Conservation (phyloP, 768 basidiomycete species). For the button mushroom (Agaricus bisporus) region DNA sequence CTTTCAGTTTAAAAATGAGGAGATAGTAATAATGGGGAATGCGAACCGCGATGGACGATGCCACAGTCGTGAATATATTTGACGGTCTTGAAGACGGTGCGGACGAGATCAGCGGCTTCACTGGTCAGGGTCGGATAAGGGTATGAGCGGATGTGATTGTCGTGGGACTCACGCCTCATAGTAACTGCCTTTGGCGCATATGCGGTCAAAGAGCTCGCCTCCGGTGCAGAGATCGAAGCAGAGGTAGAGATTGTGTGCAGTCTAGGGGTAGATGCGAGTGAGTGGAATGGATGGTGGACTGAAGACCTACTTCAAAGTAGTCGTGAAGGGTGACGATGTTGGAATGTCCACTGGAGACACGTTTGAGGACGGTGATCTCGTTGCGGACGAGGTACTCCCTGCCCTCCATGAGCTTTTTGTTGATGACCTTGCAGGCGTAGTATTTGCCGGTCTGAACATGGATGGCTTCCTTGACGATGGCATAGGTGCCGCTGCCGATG, state of each 20-base stretch:
- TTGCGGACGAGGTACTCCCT: constrained; percentile 98
- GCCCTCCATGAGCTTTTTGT: constrained; percentile 98
- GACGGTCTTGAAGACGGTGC: constrained; percentile 83
- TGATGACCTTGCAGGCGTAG: constrained; percentile 99
- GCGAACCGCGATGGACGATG: constrained; percentile 84
- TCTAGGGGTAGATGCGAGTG: constrained; percentile 35
- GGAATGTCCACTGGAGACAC: constrained; percentile 80
- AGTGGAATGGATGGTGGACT: background rate
- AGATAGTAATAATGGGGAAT: background rate
- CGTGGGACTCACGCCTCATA: constrained; percentile 69
- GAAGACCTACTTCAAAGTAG: constrained; percentile 80
- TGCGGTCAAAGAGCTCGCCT: constrained; percentile 97
- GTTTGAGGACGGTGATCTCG: constrained; percentile 93
- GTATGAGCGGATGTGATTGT: constrained; percentile 3
- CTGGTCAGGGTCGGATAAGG: constrained; percentile 27
- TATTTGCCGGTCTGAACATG: constrained; percentile 89
- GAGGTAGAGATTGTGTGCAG: constrained; percentile 88
- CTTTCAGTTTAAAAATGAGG: background rate
- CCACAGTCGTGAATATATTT: constrained; percentile 87
- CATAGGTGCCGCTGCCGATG: constrained; percentile 89
- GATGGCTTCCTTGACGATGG: constrained; percentile 92
- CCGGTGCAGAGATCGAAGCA: constrained; percentile 96
- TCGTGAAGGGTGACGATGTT: constrained; percentile 95
- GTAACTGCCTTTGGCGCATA: constrained; percentile 96
- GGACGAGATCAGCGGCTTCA: constrained; percentile 84